Percentiles rank a stretch among this genome's conserved stretches.
Conservation (phyloP, 257 asterid genomes). For the Solanum tarijense region DNA sequence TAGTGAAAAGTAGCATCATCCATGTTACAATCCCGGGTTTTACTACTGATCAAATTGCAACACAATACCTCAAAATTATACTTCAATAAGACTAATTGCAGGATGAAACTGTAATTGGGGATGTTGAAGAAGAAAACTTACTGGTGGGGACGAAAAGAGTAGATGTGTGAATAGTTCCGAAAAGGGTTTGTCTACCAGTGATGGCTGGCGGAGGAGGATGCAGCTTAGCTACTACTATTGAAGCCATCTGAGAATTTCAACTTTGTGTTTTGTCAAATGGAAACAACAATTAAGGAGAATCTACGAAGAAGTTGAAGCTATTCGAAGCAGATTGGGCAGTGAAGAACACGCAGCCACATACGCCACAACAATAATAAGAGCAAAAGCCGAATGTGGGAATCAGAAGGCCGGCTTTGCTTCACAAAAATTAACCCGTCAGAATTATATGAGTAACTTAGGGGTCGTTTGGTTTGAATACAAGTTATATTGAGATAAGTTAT, state of each 20-base stretch:
- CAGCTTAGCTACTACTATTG: conserved; percentile 39
- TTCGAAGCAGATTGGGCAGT: neutral
- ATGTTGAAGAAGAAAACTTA: conserved; percentile 1
- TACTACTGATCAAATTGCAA: neutral
- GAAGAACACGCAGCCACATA: neutral
- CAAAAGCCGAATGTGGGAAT: neutral
- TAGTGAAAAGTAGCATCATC: neutral
- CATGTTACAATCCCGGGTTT: neutral
- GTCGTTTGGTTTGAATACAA: too few species aligned
- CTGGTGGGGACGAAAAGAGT: conserved; percentile 28
- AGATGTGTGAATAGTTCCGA: conserved; percentile 24
- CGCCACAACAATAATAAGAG: neutral
- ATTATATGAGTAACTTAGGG: too few species aligned
- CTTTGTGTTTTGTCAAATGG: neutral
- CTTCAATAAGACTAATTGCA: neutral
- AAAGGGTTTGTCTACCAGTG: conserved; percentile 31
- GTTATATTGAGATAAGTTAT: too few species aligned
- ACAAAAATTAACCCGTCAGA: neutral
- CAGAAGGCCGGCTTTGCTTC: neutral
- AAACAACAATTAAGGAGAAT: neutral
- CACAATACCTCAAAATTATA: neutral
- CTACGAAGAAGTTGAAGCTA: neutral
- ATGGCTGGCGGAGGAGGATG: conserved; percentile 35
- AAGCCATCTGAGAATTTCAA: conserved; percentile 39
- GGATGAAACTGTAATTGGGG: neutral